A percentile compares a stretch with the other conserved stretches of the same genome.
phyloP scores from a whole-genome alignment of 345 rosid genomes.

The Tarenaya hassleriana region DNA sequence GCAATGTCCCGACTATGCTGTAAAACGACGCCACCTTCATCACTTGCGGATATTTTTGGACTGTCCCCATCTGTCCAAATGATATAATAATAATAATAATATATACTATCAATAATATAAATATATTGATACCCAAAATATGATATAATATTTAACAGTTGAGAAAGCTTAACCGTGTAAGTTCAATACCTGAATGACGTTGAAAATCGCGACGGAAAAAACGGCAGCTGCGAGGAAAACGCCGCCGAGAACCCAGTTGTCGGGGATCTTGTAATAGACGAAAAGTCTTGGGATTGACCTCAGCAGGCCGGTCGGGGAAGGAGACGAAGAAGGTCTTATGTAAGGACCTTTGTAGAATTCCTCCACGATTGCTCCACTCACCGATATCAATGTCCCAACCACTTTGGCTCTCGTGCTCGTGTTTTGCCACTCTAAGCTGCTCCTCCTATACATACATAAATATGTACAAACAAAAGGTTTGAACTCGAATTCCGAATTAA shows the following conservation, averaged over 20 bases:
- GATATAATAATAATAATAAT: not conserved
- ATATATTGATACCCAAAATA: too few relatives aligned
- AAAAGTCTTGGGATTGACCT: constrained; percentile 31
- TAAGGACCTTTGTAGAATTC: constrained; percentile 54
- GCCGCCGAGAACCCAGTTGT: constrained; percentile 67
- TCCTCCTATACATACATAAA: constrained; percentile 28
- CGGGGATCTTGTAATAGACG: constrained; percentile 45
- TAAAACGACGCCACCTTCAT: constrained; percentile 64
- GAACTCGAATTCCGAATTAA: too few relatives aligned
- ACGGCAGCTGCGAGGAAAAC: constrained; percentile 59
- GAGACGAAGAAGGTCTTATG: constrained; percentile 35
- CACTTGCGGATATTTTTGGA: constrained; percentile 50
- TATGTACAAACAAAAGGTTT: not conserved
- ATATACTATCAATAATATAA: too few relatives aligned
- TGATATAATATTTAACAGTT: not conserved
- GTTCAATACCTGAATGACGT: constrained; percentile 66
- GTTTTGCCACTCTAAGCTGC: constrained; percentile 45
- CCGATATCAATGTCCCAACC: constrained; percentile 47
- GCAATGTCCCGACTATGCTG: constrained; percentile 65
- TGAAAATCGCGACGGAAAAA: constrained; percentile 53
- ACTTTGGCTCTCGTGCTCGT: constrained; percentile 38
- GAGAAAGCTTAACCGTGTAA: too few relatives aligned
- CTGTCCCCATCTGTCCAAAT: constrained; percentile 43
- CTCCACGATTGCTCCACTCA: constrained; percentile 47
- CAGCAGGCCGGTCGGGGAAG: constrained; percentile 30